Conservation (phyloP, 441 rosid species). For the Daphne laureola region DNA sequence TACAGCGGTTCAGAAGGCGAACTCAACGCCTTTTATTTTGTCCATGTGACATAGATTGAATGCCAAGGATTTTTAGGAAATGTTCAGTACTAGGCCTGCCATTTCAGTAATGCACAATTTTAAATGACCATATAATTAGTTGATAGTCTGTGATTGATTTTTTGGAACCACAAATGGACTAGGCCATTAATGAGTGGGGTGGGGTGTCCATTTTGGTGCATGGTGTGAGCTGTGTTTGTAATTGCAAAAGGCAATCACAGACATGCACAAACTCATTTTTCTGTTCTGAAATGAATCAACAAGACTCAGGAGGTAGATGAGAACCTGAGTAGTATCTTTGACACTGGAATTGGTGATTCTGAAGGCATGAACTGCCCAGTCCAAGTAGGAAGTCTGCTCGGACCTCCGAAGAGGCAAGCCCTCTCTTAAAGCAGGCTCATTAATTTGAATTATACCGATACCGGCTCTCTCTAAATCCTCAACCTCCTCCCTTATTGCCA, state of each 20-base stretch:
- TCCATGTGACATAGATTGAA: not conserved
- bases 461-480: slow-evolving; percentile 94
- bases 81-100: not conserved
- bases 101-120: not conserved
- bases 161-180: too few relatives aligned
- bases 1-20: slow-evolving; percentile 3
- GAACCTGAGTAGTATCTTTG: slow-evolving; percentile 83
- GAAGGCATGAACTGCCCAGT: slow-evolving; percentile 98
- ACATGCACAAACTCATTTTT: too few relatives aligned
- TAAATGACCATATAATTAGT: too few relatives aligned
- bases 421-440: slow-evolving; percentile 92
- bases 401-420: slow-evolving; percentile 92
- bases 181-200: too few relatives aligned
- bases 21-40: not conserved
- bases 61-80: not conserved
- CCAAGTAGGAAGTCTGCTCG: slow-evolving; percentile 89
- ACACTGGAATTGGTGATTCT: slow-evolving; percentile 87
- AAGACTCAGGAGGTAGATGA: not conserved
- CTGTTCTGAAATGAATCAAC: too few relatives aligned
- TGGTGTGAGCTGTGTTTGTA: too few relatives aligned
- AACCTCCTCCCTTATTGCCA: slow-evolving; percentile 93
- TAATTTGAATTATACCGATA: slow-evolving; percentile 86
- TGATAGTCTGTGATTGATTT: too few relatives aligned
- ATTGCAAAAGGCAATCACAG: too few relatives aligned
- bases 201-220: too few relatives aligned